phyloP scores from a whole-genome alignment of 345 rosid genomes.

The Dipteronia sinensis region DNA sequence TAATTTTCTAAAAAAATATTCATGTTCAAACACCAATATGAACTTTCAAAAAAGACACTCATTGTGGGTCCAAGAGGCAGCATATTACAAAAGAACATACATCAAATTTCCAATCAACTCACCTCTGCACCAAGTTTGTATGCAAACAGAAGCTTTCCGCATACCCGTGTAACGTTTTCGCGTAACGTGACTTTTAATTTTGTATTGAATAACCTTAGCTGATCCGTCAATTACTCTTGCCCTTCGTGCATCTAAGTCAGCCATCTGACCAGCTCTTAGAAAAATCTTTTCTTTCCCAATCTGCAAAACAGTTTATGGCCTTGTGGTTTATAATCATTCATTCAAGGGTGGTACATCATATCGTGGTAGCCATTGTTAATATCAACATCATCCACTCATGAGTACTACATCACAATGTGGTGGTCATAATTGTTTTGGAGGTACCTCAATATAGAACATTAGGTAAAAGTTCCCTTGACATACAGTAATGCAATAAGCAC shows the following conservation, averaged over 20 bases:
- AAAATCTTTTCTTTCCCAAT: conserved; percentile 76
- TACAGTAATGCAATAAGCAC: not conserved
- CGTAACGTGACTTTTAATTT: conserved; percentile 39
- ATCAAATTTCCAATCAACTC: conserved; percentile 25
- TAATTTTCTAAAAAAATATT: not conserved
- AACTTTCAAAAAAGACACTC: not conserved
- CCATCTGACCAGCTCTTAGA: conserved; percentile 80
- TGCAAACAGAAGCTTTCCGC: conserved; percentile 52
- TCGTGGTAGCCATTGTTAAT: conserved; percentile 4
- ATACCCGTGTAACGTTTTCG: conserved; percentile 47
- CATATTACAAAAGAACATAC: conserved; percentile 3
- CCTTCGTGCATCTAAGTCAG: conserved; percentile 76
- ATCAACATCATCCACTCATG: not conserved
- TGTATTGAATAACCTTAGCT: conserved; percentile 69
- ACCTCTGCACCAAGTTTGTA: conserved; percentile 92
- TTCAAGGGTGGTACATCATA: not conserved
- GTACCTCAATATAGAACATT: conserved; percentile 4
- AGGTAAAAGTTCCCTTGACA: not conserved
- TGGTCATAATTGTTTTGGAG: conserved; percentile 6
- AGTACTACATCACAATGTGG: not conserved
- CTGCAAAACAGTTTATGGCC: conserved; percentile 45
- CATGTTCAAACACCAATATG: not conserved
- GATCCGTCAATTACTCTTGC: conserved; percentile 50
- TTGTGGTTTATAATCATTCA: conserved; percentile 1
- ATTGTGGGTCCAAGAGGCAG: not conserved